These are phyloP conservation scores for Pleochaeta shiraiana DNA, from an alignment of 2,329 filamentous ascomycete species.

Conservation along the genomic window DNA sequence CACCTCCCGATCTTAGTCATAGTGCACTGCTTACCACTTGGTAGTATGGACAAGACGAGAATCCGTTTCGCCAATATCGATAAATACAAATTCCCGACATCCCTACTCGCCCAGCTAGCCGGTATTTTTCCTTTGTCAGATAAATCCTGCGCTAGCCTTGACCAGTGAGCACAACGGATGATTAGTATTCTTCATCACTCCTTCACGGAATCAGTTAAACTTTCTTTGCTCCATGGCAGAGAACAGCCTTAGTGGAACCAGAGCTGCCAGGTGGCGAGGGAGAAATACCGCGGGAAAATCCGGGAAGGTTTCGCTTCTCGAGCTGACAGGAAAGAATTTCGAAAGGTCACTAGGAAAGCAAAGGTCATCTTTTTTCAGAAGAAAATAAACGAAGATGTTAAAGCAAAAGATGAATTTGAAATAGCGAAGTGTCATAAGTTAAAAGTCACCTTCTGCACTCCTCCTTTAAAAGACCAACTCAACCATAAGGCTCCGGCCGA, in stretches of 20 bases:
- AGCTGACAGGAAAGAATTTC: not conserved
- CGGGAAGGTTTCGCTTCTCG: not conserved
- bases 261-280: not conserved
- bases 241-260: not conserved
- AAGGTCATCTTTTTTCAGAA: not conserved
- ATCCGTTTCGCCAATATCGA: not conserved
- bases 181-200: not conserved
- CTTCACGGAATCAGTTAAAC: not conserved
- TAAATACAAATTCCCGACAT: not conserved
- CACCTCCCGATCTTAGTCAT: not conserved
- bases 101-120: not conserved
- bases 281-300: not conserved
- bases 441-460: not conserved
- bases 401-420: not conserved
- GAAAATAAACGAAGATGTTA: not conserved
- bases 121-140: not conserved
- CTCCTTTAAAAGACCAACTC: not conserved
- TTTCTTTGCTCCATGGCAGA: not conserved
- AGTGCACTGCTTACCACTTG: not conserved
- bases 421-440: not conserved
- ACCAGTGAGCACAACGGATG: not conserved
- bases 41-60: not conserved
- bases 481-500: not conserved
- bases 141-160: not conserved
- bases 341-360: not conserved